These are phyloP conservation scores for Phaffia tasmanica DNA, from an alignment of 768 basidiomycete species.

Conservation along the genomic window DNA sequence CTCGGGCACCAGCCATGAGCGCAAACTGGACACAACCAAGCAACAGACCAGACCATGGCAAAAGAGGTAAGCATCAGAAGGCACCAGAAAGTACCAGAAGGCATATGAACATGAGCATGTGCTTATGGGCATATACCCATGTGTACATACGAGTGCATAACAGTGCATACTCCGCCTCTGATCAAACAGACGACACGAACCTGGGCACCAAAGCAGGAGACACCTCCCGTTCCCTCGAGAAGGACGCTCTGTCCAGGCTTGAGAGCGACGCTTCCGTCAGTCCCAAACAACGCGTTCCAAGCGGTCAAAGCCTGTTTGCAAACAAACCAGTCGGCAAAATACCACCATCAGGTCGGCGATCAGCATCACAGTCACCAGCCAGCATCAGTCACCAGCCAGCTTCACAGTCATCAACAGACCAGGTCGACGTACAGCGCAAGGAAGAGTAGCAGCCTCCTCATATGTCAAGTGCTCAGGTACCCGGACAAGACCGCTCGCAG, in stretches of 20 bases:
- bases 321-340: too few relatives aligned
- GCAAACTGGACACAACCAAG: slow-evolving; percentile 47
- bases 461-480: slow-evolving; percentile 45
- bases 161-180: too few relatives aligned
- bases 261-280: background rate
- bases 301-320: slow-evolving; percentile 56
- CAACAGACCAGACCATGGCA: background rate
- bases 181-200: background rate
- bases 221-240: slow-evolving; percentile 31
- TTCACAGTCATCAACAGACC: too few relatives aligned
- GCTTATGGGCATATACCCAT: too few relatives aligned
- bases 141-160: too few relatives aligned
- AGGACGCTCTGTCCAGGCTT: slow-evolving; percentile 24
- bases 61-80: background rate
- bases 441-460: slow-evolving; percentile 56
- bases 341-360: too few relatives aligned
- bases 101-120: too few relatives aligned
- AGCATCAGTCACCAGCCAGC: too few relatives aligned
- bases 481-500: slow-evolving; percentile 28
- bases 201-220: slow-evolving; percentile 42
- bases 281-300: slow-evolving; percentile 46
- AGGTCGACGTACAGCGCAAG: too few relatives aligned
- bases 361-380: too few relatives aligned
- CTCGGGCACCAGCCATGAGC: slow-evolving; percentile 51
- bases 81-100: too few relatives aligned